A percentile compares a stretch with the other conserved stretches of the same genome.
Evolutionary conservation across 192 early-diverging fungal species (phyloP).

Genomic region (Phlyctochytrium planicorne): DNA sequence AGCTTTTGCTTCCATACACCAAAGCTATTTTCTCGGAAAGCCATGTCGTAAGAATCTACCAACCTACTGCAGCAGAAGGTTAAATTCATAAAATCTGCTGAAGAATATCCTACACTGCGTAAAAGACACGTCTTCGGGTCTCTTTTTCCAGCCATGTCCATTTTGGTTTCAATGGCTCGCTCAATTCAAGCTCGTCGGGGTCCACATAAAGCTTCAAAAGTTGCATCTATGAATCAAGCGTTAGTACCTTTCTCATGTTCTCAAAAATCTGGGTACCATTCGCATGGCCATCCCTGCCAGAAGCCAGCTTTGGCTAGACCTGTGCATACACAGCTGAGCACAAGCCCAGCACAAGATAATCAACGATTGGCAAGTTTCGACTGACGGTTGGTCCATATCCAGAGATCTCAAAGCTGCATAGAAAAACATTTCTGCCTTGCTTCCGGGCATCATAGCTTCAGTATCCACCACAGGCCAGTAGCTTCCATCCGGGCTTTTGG

Average conservation of each 20-base stretch:
- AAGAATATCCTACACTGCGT: too few species aligned
- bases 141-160: slow-evolving; percentile 3
- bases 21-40: neutral
- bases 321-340: neutral
- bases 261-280: neutral
- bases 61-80: too few species aligned
- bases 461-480: neutral
- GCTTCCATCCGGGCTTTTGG: neutral
- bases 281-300: neutral
- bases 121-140: neutral
- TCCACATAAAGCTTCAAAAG: neutral
- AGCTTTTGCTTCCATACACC: neutral
- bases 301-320: neutral
- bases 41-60: too few species aligned
- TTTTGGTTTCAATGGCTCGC: too few species aligned
- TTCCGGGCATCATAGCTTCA: neutral
- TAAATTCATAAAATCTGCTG: too few species aligned
- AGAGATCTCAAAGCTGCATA: neutral
- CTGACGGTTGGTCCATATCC: neutral
- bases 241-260: too few species aligned
- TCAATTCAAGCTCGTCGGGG: neutral
- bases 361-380: neutral
- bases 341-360: neutral
- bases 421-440: neutral
- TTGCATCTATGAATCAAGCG: too few species aligned